phyloP scores from a whole-genome alignment of 176 grass and related monocot genomes.

The Melocanna baccifera region DNA sequence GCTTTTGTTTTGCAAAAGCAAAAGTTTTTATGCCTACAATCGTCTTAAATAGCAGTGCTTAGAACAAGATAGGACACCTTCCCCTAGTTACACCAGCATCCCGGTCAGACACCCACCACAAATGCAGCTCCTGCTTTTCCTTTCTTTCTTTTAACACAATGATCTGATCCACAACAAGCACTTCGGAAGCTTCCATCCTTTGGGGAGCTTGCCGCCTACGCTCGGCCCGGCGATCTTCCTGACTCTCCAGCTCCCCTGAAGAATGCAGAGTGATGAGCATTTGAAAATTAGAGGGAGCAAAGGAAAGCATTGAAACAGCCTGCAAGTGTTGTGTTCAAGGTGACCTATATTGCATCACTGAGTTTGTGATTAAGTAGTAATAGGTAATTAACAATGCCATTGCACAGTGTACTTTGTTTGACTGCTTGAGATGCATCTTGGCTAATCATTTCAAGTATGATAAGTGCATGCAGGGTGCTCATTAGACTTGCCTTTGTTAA shows the following conservation, averaged over 20 bases:
- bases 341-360: not conserved
- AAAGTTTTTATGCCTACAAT: constrained; percentile 33
- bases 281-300: not conserved
- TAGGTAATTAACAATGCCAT: constrained; percentile 7
- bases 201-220: not conserved
- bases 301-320: not conserved
- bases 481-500: not conserved
- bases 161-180: constrained; percentile 19
- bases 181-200: constrained; percentile 30
- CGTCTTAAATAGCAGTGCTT: constrained; percentile 45
- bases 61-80: constrained; percentile 25
- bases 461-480: constrained; percentile 20
- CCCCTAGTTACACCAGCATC: constrained; percentile 28
- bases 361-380: not conserved
- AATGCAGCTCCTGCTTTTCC: not conserved
- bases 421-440: not conserved
- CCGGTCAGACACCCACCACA: constrained; percentile 19
- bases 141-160: constrained; percentile 20
- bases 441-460: constrained; percentile 24
- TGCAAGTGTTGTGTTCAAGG: constrained; percentile 19
- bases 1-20: constrained; percentile 36
- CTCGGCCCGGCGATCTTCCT: constrained; percentile 42
- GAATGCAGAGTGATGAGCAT: constrained; percentile 17
- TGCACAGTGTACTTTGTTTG: constrained; percentile 1
- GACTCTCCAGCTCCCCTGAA: constrained; percentile 48